Evolutionary conservation across 1,284 basidiomycete species (phyloP).

Genomic region (Cerrena zonata): DNA sequence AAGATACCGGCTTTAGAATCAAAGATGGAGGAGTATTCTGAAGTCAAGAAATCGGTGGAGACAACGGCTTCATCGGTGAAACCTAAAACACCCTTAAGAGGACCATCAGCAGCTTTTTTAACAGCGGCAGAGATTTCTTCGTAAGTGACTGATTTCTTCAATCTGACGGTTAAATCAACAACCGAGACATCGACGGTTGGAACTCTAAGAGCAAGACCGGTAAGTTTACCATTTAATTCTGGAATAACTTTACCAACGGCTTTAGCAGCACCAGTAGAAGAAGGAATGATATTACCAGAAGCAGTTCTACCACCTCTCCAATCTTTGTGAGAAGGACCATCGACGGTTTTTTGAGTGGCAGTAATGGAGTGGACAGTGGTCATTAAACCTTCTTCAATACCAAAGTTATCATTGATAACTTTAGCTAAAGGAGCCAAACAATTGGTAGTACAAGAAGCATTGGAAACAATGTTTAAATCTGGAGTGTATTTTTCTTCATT

Average conservation of each 20-base stretch:
- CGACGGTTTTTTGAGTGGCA: constrained; percentile 99
- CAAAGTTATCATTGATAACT: constrained; percentile 95
- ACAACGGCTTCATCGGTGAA: constrained; percentile 96
- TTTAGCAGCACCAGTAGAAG: constrained; percentile 98
- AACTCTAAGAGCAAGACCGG: constrained; percentile 95
- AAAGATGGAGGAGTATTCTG: constrained; percentile 78
- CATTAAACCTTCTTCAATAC: constrained; percentile 95
- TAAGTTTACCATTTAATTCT: constrained; percentile 93
- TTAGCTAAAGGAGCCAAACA: constrained; percentile 98
- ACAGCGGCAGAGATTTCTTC: constrained; percentile 87
- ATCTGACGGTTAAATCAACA: constrained; percentile 92
- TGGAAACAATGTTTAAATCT: constrained; percentile 88
- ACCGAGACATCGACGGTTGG: constrained; percentile 97
- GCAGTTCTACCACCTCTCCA: constrained; percentile 97
- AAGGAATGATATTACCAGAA: constrained; percentile 98
- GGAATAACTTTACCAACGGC: constrained; percentile 99
- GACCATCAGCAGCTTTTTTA: constrained; percentile 76
- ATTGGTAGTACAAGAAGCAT: constrained; percentile 99
- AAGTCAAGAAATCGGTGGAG: constrained; percentile 89
- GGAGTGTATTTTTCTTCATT: constrained; percentile 93
- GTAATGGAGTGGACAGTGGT: constrained; percentile 96
- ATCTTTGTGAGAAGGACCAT: constrained; percentile 91
- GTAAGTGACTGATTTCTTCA: constrained; percentile 83
- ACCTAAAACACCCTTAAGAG: constrained; percentile 78
- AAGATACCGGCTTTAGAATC: constrained; percentile 91